Conservation (phyloP, 2,329 filamentous ascomycete genomes). For the Apiospora marii region DNA sequence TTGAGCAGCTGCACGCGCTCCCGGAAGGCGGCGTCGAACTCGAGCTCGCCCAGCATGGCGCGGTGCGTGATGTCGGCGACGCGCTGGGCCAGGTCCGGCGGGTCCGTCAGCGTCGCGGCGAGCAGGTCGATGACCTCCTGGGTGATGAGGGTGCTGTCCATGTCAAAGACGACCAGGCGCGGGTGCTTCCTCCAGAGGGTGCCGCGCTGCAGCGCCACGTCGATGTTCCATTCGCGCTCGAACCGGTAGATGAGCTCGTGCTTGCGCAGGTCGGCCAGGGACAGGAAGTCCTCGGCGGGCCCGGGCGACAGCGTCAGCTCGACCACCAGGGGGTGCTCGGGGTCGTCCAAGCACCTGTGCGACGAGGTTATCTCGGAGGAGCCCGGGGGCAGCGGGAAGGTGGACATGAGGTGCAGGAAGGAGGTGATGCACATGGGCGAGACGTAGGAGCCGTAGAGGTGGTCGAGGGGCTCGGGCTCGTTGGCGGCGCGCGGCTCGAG, state of each 20-base stretch:
- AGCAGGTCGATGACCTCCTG: conserved; percentile 98
- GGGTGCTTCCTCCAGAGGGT: conserved; percentile 80
- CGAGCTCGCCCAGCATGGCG: conserved; percentile 95
- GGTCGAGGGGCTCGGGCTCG: conserved; percentile 67
- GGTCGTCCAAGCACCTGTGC: conserved; percentile 70
- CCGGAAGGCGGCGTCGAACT: conserved; percentile 85
- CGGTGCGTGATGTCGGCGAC: conserved; percentile 91
- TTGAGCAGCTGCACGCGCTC: conserved; percentile 82
- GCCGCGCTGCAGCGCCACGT: conserved; percentile 80
- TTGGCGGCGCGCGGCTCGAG: conserved; percentile 63
- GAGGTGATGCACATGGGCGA: conserved; percentile 71
- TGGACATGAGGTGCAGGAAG: conserved; percentile 71
- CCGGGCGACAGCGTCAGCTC: conserved; percentile 70
- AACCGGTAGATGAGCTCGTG: conserved; percentile 85
- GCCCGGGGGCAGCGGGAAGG: conserved; percentile 62
- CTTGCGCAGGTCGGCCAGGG: conserved; percentile 74
- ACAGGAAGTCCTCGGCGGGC: conserved; percentile 68
- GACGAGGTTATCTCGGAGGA: conserved; percentile 64
- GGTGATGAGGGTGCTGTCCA: conserved; percentile 97
- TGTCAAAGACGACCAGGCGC: conserved; percentile 92
- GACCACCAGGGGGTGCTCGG: conserved; percentile 67
- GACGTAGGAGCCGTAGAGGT: conserved; percentile 71
- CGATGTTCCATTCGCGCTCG: conserved; percentile 88
- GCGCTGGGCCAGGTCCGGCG: conserved; percentile 76
- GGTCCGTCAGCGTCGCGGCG: conserved; percentile 76